Base-by-base conservation (phyloP, 352 stramenopile species). In the Bremia lactucae region DNA sequence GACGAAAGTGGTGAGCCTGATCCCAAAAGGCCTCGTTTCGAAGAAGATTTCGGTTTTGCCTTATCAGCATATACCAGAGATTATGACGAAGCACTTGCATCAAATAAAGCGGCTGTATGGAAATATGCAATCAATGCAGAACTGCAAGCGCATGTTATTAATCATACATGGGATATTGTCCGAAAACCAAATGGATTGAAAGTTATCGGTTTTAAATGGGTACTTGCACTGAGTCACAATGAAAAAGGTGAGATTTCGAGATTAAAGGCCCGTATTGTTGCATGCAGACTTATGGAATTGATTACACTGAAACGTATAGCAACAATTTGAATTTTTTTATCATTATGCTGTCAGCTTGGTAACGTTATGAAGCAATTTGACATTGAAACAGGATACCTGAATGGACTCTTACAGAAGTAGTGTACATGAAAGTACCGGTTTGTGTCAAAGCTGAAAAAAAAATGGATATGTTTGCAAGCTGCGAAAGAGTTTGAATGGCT, bases 221-320 rank as follows among this genome's bases (percentile, higher is more conserved):
- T 41, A 26, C 50, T 60, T 23, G 34, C 42, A 0, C 11, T 55
- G 3, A 65, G 68, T 36, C 11, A 20, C 0, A 34, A 67, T 13
- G 50, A 40, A n/a, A 6, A 43, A 13, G 49, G 55, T 14, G 31
- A 42, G 3, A 42, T 63, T 13, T 19, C 34, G 10, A 35, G 55
- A 0, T 66, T 40, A 29, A 68, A 72, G 35, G 48, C 58, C n/a
- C 39, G 62, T 7, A 23, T 66, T 0, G 44, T 62, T 10, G 31
- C 56, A 1, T 42, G 11, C 62, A 72, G 34, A 48, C 20, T 6
- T 46, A 36, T 10, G 45, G 54, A 6, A 22, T 68, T 1, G 58
- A 68, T 24, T 68, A 52, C 31, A 24, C 4, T 0, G 14, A 64
- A 11, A 68, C 47, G 3, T 68, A 64, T 65, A 3, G 42, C 61